Evolutionary conservation across 495 filamentous ascomycete species (phyloP), one percentile per base, ranked within the genome.

Genomic region (Penicillium coffeae): DNA sequence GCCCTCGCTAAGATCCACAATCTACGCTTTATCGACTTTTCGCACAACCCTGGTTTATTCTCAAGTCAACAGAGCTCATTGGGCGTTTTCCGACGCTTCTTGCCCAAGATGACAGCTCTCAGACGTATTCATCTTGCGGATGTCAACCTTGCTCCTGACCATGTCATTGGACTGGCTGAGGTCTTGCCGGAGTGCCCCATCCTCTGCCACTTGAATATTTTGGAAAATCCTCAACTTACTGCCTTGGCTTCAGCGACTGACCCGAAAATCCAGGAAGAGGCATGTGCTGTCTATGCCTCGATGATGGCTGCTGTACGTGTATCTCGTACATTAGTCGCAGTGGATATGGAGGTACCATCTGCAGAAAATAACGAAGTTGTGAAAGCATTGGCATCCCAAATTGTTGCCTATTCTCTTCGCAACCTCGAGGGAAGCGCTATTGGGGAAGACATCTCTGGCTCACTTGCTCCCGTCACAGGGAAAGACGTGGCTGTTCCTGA

Each of bases 221-320:
- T 95, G 21, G 89, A 93, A 49, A 98, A 98, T 56, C 80, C 85
- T 0, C 70, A 81, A 41, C 71, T 98, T 8, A 71, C 74, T 4
- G 73, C 76, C 13, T 66, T 95, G 21, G 83, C 88, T 0, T 83
- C 83, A 20, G 83, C 79, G 25, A 85, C 77, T 8, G 74, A 80
- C 30, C 87, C 93, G 48, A 82, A 79, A 25, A 74, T 69, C 15
- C 87, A 94, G 60, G 90, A 98, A 65, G 93, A 97, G 66, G 90
- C 92, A 0, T 95, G 88, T 57, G 93, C 93, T 16, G 71, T 97
- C 2, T 96, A 94, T 63, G 90, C 93, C 6, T 95, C 90, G 14
- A 74, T 97, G 46, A 86, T 96, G 69, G 87, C 88, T 19, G 91
- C 91, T 5, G 88, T 89, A 5, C 83, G 90, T 18, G 86, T 96